Base-by-base conservation (phyloP, 108 stramenopile species). In the Nitzschia sp. region DNA sequence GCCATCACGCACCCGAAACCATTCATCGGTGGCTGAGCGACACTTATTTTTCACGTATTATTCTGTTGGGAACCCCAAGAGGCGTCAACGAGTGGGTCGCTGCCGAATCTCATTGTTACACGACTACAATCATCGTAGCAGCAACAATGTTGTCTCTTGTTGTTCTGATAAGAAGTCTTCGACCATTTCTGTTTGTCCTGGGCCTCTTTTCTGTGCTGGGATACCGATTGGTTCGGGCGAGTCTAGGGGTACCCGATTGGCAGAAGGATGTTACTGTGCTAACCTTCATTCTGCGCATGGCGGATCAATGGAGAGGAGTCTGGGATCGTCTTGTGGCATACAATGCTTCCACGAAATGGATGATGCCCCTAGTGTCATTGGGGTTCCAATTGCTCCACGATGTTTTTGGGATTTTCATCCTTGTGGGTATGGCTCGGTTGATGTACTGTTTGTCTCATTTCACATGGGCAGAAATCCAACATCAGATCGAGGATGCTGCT, bases 391-490 rank as follows among this genome's bases (percentile, higher is more conserved):
- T 58, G 15, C 29, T 58, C 38, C 29, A 58, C 6, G 57, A 58
- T 58, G 57, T 39, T 15, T 58, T 58, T 7, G 57, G 57, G 38
- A 58, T 58, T 40, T 40, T 58, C 2, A 26, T 58, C 15, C 10
- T 58, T 11, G 20, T 58, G 20, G 57, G 57, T 38, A 58, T 26
- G 11, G 34, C n/a, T 0, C 29, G 71, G 44, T 1, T 72, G 26
- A 21, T 41, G 9, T 72, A 72, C 34, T 62, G 50, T 10, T 41
- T 72, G 11, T 48, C 21, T 19, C 71, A 72, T 63, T 72, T 19
- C 26, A 54, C 63, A 7, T 24, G 37, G 25, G 55, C 26, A 0
- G 71, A 72, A 54, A 44, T 50, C 22, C 46, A 21, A 48, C n/a
- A 10, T 12, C 8, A 39, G 22, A 10, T 57, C 12, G 44, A 53